These are phyloP conservation scores for Cordyceps cateniannulata DNA, from an alignment of 2,329 filamentous ascomycete species.

Conservation along the genomic window DNA sequence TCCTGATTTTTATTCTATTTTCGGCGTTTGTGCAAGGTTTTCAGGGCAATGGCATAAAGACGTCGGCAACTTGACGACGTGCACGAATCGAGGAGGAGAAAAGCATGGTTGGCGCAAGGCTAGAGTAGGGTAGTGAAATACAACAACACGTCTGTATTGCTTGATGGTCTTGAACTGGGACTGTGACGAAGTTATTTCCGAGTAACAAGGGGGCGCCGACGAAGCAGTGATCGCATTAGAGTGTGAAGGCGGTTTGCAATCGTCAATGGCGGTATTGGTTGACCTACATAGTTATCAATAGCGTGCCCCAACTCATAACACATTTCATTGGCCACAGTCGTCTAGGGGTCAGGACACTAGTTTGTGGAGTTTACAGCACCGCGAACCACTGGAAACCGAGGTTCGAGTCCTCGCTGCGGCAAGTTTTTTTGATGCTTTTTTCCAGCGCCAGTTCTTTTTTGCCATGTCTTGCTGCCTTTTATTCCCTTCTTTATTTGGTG, in stretches of 20 bases:
- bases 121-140: conserved; percentile 7
- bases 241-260: too few relatives aligned
- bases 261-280: not conserved
- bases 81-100: not conserved
- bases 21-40: conserved; percentile 2
- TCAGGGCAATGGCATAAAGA: not conserved
- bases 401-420: conserved; percentile 23
- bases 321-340: conserved; percentile 18
- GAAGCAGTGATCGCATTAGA: too few relatives aligned
- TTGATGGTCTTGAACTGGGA: not conserved
- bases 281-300: not conserved
- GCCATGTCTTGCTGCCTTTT: not conserved
- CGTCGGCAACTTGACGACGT: not conserved
- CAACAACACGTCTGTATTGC: not conserved
- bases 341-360: conserved; percentile 26
- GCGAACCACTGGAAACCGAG: conserved; percentile 24
- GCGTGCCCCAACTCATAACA: not conserved
- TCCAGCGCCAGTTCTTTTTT: not conserved
- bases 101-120: conserved; percentile 8
- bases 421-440: conserved; percentile 1
- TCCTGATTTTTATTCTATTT: not conserved
- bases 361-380: conserved; percentile 20
- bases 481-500: not conserved
- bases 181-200: not conserved
- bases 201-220: not conserved